phyloP scores from a whole-genome alignment of 164 flowering plant species.

The Chimonanthus praecox region DNA sequence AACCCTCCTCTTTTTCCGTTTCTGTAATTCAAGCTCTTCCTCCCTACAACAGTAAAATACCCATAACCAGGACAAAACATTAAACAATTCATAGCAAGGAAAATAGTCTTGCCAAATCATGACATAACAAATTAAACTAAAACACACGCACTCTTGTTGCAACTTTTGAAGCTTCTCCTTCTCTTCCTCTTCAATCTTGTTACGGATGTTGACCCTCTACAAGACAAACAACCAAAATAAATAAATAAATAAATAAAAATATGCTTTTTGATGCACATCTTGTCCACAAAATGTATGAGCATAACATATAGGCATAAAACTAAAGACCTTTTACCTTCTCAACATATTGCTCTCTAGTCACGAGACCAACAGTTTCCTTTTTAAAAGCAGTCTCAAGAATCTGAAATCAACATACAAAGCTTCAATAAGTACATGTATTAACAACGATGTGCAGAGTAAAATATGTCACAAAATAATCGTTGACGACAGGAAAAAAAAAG shows the following conservation, averaged over 20 bases:
- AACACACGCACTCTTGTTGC: slow-evolving; percentile 79
- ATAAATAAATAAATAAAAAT: not conserved
- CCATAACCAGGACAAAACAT: not conserved
- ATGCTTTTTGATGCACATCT: not conserved
- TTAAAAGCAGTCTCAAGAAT: slow-evolving; percentile 95
- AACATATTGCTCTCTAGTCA: slow-evolving; percentile 96
- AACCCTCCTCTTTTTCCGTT: slow-evolving; percentile 77
- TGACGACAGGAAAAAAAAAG: not conserved
- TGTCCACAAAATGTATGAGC: not conserved
- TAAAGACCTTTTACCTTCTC: slow-evolving; percentile 62
- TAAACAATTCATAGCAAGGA: not conserved
- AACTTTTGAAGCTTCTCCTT: slow-evolving; percentile 93
- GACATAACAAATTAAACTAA: not conserved
- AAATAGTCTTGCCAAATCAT: not conserved
- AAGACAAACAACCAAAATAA: not conserved
- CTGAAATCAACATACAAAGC: slow-evolving; percentile 27
- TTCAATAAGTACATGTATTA: no score
- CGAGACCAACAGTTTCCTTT: slow-evolving; percentile 97
- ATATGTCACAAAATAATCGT: not conserved
- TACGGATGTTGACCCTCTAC: slow-evolving; percentile 85
- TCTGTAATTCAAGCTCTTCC: slow-evolving; percentile 77
- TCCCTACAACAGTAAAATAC: slow-evolving; percentile 38
- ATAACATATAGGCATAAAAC: not conserved
- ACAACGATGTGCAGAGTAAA: not conserved
- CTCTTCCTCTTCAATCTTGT: slow-evolving; percentile 93